Evolutionary conservation across 2,329 filamentous ascomycete genomes (phyloP), one percentile per base, ranked within the genome.

Genomic region (Sclerotinia glacialis): DNA sequence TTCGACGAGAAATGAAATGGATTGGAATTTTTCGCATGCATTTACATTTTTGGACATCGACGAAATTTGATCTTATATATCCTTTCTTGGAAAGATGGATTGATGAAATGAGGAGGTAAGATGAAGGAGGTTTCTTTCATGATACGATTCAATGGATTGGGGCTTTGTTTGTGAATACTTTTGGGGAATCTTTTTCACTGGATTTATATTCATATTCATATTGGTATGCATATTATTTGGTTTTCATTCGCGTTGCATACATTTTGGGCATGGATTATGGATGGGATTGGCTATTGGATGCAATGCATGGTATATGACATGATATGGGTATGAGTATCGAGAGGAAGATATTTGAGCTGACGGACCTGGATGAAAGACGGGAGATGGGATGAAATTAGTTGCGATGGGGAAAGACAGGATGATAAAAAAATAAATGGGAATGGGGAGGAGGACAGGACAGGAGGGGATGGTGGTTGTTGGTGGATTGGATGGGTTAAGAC

Each of bases 181-280:
- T 44, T 47, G 7, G 16, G 50, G 28, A 0, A 37, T 37, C n/a
- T 12, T 4, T 54, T 34, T 59, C 8, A 3, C 8, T 53, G 50
- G 42, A 5, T 16, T 58, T 44, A 34, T 34, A 59, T 46, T 59
- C 11, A 46, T 37, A 54, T 54, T 37, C 6, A 37, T 37, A 54
- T 54, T 37, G 11, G 21, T 23, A 46, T 31, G 2, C 26, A 31
- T 31, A 18, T 37, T 34, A 50, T 23, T 5, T 34, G 31, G 18
- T 58, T 44, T 52, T n/a, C 46, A 34, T 49, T 56, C 37, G 59
- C 31, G 40, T 62, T 62, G 46, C 46, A 53, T 52, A 21, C 46
- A 46, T 26, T 52, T 40, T 52, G 31, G 46, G 59, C 44, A 62
- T 49, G 59, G 47, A 28, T 62, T 37, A 23, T 40, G 31, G 59